Evolutionary conservation across 305 asterid species (phyloP), one percentile per base, ranked within the genome.

Genomic region (Solanum aculeatissimum): DNA sequence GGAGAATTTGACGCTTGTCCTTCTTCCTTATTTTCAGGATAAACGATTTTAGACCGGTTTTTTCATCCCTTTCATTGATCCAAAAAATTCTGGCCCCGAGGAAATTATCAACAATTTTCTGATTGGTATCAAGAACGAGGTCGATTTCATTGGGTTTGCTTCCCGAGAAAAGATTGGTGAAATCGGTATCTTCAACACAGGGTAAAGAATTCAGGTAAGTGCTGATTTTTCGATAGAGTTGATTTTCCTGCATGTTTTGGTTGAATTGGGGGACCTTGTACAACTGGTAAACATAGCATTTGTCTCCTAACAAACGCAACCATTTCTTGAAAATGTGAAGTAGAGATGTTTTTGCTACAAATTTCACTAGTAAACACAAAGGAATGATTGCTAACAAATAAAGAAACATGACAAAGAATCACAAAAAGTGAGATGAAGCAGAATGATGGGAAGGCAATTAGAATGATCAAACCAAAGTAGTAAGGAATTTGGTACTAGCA

Each of bases 201-300:
- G 98, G 96, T 35, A 93, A 90, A 18, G 98, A 94, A 88, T 91
- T 94, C 18, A 93, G 93, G 89, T 96, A 96, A 71, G 91, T 70
- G 65, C 84, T 83, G 32, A 95, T 95, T 89, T 89, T 89, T 14
- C 92, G 58, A 78, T 89, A 93, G 19, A 96, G 88, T 55, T 93
- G 98, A 88, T 94, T 96, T 25, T 95, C 98, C 91, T 95, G 99
- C 96, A 92, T 90, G 90, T 92, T 89, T 10, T 90, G 90, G 87
- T 96, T 96, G 98, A 93, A 93, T 85, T 91, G 91, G 0, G 98
- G 98, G 12, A 96, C 98, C 58, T 87, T 93, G 94, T 93, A 96
- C 88, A 85, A 91, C 86, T 93, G 99, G 87, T 92, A 90, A 16
- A 91, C 93, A 54, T 91, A 91, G 80, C 88, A 94, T 70, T 89